Conservation (phyloP, 768 basidiomycete genomes). For the Auricularia sp. region DNA sequence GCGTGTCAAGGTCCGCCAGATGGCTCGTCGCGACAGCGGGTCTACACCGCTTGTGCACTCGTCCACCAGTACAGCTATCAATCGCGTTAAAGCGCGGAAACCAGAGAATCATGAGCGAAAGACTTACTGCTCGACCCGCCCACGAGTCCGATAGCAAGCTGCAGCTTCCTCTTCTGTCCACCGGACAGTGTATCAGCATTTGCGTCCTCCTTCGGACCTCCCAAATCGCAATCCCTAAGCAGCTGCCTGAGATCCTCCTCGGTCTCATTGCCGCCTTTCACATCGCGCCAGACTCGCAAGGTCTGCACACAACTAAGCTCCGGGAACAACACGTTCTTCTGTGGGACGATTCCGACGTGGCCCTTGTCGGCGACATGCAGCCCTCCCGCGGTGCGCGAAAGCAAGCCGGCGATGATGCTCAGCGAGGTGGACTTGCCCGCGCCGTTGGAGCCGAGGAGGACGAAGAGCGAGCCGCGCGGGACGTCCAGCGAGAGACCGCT, state of each 20-base stretch:
- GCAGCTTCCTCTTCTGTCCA: slow-evolving; percentile 75
- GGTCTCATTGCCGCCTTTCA: slow-evolving; percentile 45
- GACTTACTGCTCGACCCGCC: slow-evolving; percentile 57
- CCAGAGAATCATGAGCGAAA: background rate
- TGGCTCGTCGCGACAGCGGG: slow-evolving; percentile 62
- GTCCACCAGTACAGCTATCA: slow-evolving; percentile 6
- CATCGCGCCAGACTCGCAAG: slow-evolving; percentile 57
- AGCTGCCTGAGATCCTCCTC: slow-evolving; percentile 56
- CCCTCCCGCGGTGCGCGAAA: slow-evolving; percentile 51
- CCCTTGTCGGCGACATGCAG: slow-evolving; percentile 29
- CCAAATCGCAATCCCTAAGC: slow-evolving; percentile 61
- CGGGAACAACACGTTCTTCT: slow-evolving; percentile 75
- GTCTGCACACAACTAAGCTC: slow-evolving; percentile 69
- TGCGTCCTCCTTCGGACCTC: slow-evolving; percentile 47
- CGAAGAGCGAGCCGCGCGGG: slow-evolving; percentile 66
- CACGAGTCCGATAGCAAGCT: slow-evolving; percentile 69
- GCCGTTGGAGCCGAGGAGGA: slow-evolving; percentile 65
- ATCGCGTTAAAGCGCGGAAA: slow-evolving; percentile 4
- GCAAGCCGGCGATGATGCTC: slow-evolving; percentile 54
- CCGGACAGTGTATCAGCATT: slow-evolving; percentile 61
- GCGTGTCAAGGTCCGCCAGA: slow-evolving; percentile 66
- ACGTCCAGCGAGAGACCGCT: slow-evolving; percentile 56
- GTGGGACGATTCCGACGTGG: slow-evolving; percentile 65
- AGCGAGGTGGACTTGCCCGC: slow-evolving; percentile 71
- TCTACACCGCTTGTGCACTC: slow-evolving; percentile 63